phyloP scores from a whole-genome alignment of 1,139 yeast genomes.

The Kurtzmaniella quercitrusa region DNA sequence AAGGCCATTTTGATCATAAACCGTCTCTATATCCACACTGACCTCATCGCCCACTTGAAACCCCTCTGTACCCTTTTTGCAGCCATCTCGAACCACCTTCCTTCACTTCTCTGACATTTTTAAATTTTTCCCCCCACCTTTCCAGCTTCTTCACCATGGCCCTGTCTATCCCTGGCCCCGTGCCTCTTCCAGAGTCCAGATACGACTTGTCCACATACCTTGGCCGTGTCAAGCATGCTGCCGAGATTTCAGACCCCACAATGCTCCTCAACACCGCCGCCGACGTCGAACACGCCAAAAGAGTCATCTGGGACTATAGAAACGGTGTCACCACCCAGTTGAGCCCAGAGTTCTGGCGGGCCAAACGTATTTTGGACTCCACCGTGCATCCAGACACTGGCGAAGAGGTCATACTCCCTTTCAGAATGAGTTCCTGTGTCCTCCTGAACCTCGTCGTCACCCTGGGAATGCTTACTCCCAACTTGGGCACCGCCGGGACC shows the following conservation, averaged over 20 bases:
- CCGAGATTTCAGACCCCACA: constrained; percentile 87
- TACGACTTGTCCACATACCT: constrained; percentile 78
- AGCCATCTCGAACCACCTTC: no score
- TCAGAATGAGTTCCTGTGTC: constrained; percentile 95
- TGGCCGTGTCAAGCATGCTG: constrained; percentile 94
- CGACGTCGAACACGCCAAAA: constrained; percentile 63
- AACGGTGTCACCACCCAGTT: constrained; percentile 60
- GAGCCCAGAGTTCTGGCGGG: constrained; percentile 85
- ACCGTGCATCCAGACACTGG: constrained; percentile 95
- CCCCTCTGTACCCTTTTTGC: no score
- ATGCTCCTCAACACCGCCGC: constrained; percentile 71
- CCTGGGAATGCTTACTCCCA: constrained; percentile 96
- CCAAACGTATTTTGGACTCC: constrained; percentile 81
- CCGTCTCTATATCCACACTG: no score
- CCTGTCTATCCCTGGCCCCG: constrained; percentile 77
- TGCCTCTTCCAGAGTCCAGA: constrained; percentile 71
- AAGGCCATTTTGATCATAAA: no score
- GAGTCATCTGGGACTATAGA: constrained; percentile 64
- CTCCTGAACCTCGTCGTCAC: constrained; percentile 91
- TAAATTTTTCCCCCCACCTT: not conserved
- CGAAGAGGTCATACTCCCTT: constrained; percentile 84
- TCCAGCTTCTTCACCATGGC: constrained; percentile 46
- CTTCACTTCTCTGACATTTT: no score
- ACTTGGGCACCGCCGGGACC: constrained; percentile 84
- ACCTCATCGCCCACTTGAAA: no score